These are phyloP conservation scores for Mycena venus DNA, from an alignment of 768 basidiomycete species.

Conservation along the genomic window DNA sequence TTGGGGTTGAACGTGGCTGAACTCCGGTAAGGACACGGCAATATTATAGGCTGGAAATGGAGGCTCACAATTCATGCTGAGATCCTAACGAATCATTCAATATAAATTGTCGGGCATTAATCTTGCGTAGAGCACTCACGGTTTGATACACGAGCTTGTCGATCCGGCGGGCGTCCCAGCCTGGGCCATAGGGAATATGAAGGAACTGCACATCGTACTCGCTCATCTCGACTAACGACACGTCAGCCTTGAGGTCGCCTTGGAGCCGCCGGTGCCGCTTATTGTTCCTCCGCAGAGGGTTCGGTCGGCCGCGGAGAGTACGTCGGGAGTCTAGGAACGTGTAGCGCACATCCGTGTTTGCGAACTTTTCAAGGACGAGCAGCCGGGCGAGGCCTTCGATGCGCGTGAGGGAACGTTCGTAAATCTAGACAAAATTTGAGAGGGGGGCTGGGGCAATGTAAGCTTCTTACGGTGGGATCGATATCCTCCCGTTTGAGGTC, in stretches of 20 bases:
- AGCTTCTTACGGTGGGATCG: slow-evolving; percentile 65
- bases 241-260: slow-evolving; percentile 64
- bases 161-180: slow-evolving; percentile 67
- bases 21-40: background rate
- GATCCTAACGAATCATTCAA: slow-evolving; percentile 50
- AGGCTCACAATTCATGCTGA: slow-evolving; percentile 68
- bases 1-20: slow-evolving; percentile 72
- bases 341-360: slow-evolving; percentile 55
- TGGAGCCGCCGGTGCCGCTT: slow-evolving; percentile 37
- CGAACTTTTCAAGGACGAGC: slow-evolving; percentile 69
- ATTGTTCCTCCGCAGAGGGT: slow-evolving; percentile 37
- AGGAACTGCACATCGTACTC: slow-evolving; percentile 64
- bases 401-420: slow-evolving; percentile 66
- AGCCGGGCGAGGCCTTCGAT: slow-evolving; percentile 72
- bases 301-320: slow-evolving; percentile 62
- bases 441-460: background rate
- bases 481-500: slow-evolving; percentile 61
- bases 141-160: slow-evolving; percentile 70
- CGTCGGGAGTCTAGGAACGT: slow-evolving; percentile 62
- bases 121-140: slow-evolving; percentile 45
- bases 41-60: background rate
- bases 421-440: slow-evolving; percentile 59
- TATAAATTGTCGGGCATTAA: background rate
- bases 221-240: slow-evolving; percentile 64
- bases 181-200: slow-evolving; percentile 47